Conservation (phyloP, 352 stramenopile genomes). For the Elongisporangium undulatum region DNA sequence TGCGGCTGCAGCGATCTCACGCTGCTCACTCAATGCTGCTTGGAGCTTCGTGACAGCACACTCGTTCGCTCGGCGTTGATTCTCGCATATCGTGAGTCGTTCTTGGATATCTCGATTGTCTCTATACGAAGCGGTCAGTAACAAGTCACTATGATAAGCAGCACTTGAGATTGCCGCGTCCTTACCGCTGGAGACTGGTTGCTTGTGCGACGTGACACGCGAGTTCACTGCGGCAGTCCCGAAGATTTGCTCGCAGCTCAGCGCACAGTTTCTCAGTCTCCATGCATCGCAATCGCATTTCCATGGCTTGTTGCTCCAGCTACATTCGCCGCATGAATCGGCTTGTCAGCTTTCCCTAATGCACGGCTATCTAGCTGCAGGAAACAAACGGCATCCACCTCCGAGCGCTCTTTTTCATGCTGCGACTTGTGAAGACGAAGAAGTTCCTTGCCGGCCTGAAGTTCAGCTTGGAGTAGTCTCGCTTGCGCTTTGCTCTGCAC, state of each 20-base stretch:
- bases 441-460: slow-evolving; percentile 54
- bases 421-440: slow-evolving; percentile 51
- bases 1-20: slow-evolving; percentile 26
- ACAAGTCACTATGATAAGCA: not conserved
- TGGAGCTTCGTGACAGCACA: slow-evolving; percentile 26
- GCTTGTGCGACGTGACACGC: slow-evolving; percentile 41
- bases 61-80: slow-evolving; percentile 30
- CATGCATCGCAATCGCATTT: slow-evolving; percentile 24
- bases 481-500: slow-evolving; percentile 32
- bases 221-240: slow-evolving; percentile 47
- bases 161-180: not conserved
- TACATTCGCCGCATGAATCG: slow-evolving; percentile 8
- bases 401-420: slow-evolving; percentile 36
- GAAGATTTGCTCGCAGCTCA: slow-evolving; percentile 35
- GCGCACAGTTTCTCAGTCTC: slow-evolving; percentile 45
- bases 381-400: slow-evolving; percentile 14
- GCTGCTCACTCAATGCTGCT: slow-evolving; percentile 30
- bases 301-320: slow-evolving; percentile 47
- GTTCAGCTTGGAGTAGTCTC: slow-evolving; percentile 56
- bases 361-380: not conserved
- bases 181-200: slow-evolving; percentile 42
- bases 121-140: slow-evolving; percentile 19
- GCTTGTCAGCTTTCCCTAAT: not conserved
- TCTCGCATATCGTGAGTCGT: slow-evolving; percentile 29
- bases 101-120: slow-evolving; percentile 51